Evolutionary conservation across 345 rosid genomes (phyloP).

Genomic region (Eucalyptus marginata): DNA sequence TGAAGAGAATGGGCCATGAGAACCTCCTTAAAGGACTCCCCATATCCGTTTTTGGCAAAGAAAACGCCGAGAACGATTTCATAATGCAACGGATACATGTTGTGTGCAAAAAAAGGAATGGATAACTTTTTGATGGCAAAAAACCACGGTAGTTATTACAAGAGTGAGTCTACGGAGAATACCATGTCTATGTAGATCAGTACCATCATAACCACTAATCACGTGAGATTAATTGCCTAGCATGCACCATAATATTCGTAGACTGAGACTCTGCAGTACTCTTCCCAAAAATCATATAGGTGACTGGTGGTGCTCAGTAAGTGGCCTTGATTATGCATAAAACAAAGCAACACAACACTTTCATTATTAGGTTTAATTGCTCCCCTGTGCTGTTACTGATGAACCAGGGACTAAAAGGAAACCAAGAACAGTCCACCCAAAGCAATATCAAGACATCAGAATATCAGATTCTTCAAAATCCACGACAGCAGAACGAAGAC

Average conservation of each 20-base stretch:
- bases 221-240: background rate
- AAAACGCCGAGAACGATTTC: background rate
- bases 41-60: background rate
- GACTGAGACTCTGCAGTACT: background rate
- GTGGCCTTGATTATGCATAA: background rate
- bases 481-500: background rate
- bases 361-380: background rate
- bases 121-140: background rate
- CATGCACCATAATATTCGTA: background rate
- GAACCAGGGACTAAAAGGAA: background rate
- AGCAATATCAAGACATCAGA: background rate
- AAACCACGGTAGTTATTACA: background rate
- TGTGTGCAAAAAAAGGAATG: background rate
- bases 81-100: background rate
- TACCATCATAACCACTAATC: background rate
- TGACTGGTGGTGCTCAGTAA: background rate
- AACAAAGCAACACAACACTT: background rate
- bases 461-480: background rate
- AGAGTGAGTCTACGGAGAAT: background rate
- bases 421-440: background rate
- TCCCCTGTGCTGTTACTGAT: background rate
- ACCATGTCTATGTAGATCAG: background rate
- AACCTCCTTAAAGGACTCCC: background rate
- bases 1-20: background rate
- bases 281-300: background rate